These are phyloP conservation scores for Colletotrichum destructivum DNA, from an alignment of 2,329 filamentous ascomycete genomes.

Conservation along the genomic window DNA sequence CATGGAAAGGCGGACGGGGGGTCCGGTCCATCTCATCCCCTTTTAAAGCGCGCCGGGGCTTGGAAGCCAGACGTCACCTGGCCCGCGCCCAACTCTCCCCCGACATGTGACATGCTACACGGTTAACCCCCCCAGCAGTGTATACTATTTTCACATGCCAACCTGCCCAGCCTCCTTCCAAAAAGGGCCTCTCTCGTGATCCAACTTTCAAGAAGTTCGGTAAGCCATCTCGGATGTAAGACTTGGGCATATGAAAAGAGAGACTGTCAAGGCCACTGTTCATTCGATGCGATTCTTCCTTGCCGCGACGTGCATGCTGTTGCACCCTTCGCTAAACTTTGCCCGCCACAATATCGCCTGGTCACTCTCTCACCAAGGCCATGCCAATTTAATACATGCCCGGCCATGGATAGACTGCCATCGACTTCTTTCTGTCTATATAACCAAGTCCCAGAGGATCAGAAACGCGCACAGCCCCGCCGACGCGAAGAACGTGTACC, in stretches of 20 bases:
- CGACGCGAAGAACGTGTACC: conserved; percentile 86
- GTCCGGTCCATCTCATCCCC: not conserved
- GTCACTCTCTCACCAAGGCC: too few relatives aligned
- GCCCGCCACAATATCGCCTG: too few relatives aligned
- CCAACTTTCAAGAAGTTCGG: not conserved
- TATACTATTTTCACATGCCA: conserved; percentile 4
- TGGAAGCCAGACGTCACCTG: conserved; percentile 25
- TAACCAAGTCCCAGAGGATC: conserved; percentile 83
- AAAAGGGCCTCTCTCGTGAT: not conserved
- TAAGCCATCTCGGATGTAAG: too few relatives aligned
- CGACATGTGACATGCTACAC: conserved; percentile 37
- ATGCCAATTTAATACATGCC: too few relatives aligned
- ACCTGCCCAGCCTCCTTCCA: not conserved
- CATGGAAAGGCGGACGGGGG: not conserved
- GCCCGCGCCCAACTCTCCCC: not conserved
- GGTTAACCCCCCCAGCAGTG: too few relatives aligned
- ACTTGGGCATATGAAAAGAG: not conserved
- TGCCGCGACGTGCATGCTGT: too few relatives aligned
- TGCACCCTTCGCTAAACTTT: too few relatives aligned
- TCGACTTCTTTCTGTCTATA: conserved; percentile 50
- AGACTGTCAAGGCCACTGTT: not conserved
- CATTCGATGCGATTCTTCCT: not conserved
- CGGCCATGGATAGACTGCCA: too few relatives aligned
- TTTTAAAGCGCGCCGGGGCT: conserved; percentile 4
- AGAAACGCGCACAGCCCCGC: conserved; percentile 82